Conservation (phyloP, 1,284 basidiomycete genomes). For the Hemileia vastatrix region DNA sequence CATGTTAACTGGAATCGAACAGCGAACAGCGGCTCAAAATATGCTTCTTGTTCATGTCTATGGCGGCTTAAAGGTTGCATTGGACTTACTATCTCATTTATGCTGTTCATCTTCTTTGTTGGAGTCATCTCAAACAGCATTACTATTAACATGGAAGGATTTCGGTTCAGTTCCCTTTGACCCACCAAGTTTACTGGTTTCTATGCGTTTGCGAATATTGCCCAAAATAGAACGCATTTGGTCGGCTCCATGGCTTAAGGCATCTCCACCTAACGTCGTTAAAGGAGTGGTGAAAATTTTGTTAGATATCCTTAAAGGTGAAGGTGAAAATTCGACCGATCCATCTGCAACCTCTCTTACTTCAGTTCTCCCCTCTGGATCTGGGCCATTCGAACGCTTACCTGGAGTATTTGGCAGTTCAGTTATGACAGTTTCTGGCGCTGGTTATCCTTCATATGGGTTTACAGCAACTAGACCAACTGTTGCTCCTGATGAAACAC, state of each 20-base stretch:
- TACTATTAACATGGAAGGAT: slow-evolving; percentile 63
- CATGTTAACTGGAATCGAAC: slow-evolving; percentile 23
- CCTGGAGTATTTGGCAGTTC: slow-evolving; percentile 16
- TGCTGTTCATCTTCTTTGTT: slow-evolving; percentile 68
- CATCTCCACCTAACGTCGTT: slow-evolving; percentile 59
- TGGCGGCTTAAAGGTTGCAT: slow-evolving; percentile 67
- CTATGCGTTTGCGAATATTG: slow-evolving; percentile 61
- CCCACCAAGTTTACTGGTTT: slow-evolving; percentile 73
- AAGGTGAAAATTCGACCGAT: slow-evolving; percentile 60
- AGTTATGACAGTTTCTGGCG: slow-evolving; percentile 15
- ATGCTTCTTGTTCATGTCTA: slow-evolving; percentile 56
- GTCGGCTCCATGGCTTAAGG: slow-evolving; percentile 71
- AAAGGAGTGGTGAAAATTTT: slow-evolving; percentile 65
- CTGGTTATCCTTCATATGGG: slow-evolving; percentile 30
- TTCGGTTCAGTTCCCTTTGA: slow-evolving; percentile 62
- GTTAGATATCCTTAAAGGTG: slow-evolving; percentile 68
- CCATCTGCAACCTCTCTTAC: slow-evolving; percentile 30
- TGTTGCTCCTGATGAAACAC: slow-evolving; percentile 40
- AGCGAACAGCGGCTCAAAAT: slow-evolving; percentile 22
- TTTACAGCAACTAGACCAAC: slow-evolving; percentile 38
- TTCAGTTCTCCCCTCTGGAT: slow-evolving; percentile 23
- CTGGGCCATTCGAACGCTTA: slow-evolving; percentile 14
- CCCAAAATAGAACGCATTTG: slow-evolving; percentile 64
- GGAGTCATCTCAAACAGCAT: slow-evolving; percentile 71
- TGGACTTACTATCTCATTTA: slow-evolving; percentile 67